Evolutionary conservation across 202 grass and related monocot species (phyloP).

Genomic region (Eragrostis tef): DNA sequence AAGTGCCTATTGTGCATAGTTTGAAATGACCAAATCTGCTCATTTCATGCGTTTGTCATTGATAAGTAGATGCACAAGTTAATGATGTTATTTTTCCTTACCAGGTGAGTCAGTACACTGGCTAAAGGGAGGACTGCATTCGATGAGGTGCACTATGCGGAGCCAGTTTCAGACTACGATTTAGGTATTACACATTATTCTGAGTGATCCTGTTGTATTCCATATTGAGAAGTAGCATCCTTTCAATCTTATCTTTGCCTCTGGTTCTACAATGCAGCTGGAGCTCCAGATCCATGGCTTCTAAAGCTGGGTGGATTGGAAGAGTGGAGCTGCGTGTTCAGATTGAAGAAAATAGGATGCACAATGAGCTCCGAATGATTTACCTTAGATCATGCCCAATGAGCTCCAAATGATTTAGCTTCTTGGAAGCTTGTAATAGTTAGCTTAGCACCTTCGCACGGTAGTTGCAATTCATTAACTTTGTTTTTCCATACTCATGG

Average conservation of each 20-base stretch:
- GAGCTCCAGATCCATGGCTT: conserved; percentile 53
- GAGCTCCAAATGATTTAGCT: neutral
- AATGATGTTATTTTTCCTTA: conserved; percentile 7
- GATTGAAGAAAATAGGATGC: neutral
- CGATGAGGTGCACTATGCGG: conserved; percentile 52
- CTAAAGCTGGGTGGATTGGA: neutral
- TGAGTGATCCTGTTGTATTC: neutral
- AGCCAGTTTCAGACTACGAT: conserved; percentile 59
- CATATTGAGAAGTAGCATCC: neutral
- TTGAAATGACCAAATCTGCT: neutral
- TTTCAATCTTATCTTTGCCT: neutral
- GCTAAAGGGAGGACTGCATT: conserved; percentile 52
- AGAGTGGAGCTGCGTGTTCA: conserved; percentile 35
- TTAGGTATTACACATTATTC: conserved; percentile 54
- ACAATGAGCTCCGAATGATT: neutral
- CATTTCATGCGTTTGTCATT: neutral
- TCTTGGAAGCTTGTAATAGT: conserved; percentile 33
- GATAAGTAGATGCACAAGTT: neutral
- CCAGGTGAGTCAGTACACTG: conserved; percentile 56
- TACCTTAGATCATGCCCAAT: conserved; percentile 25
- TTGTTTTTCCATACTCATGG: no score
- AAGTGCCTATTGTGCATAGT: neutral
- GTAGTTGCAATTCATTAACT: neutral
- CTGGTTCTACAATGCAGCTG: conserved; percentile 57
- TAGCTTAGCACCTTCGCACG: neutral